Conservation (phyloP, 108 stramenopile genomes). For the Pelagomonas calceolata region DNA sequence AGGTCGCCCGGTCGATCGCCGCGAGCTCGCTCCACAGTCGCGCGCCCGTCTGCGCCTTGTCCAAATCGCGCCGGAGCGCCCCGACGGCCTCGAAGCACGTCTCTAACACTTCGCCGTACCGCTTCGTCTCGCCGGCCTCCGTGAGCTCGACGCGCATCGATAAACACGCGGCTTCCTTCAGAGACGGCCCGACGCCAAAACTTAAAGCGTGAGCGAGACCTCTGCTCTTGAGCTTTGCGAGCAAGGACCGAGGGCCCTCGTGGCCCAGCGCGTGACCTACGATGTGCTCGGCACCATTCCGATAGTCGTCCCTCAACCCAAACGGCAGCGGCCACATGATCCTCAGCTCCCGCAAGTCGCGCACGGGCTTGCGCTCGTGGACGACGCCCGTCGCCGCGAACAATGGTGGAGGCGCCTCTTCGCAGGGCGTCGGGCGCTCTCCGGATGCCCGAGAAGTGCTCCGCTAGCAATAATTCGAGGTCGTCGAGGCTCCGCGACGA, state of each 20-base stretch:
- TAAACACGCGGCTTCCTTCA: conserved; percentile 9
- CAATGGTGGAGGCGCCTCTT: background rate
- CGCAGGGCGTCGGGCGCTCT: too few relatives aligned
- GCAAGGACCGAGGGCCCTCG: conserved; percentile 36
- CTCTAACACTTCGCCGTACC: background rate
- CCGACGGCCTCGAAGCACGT: background rate
- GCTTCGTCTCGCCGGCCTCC: background rate
- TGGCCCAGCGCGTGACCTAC: conserved; percentile 40
- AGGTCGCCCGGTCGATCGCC: background rate
- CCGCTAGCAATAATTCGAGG: conserved; percentile 54
- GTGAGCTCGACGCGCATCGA: conserved; percentile 13
- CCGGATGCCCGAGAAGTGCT: background rate
- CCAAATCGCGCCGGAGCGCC: background rate
- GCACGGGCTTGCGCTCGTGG: conserved; percentile 29
- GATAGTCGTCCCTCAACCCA: conserved; percentile 18
- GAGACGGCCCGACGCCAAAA: conserved; percentile 21
- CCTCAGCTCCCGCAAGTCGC: conserved; percentile 26
- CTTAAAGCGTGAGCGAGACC: conserved; percentile 30
- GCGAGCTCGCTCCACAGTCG: background rate
- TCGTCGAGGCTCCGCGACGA: conserved; percentile 65
- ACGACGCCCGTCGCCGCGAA: background rate
- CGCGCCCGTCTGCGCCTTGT: background rate
- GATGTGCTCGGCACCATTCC: conserved; percentile 31
- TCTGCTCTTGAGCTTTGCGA: conserved; percentile 20
- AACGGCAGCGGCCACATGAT: conserved; percentile 33